These are phyloP conservation scores for Porodaedalea pini DNA, from an alignment of 1,284 basidiomycete genomes.

Conservation along the genomic window DNA sequence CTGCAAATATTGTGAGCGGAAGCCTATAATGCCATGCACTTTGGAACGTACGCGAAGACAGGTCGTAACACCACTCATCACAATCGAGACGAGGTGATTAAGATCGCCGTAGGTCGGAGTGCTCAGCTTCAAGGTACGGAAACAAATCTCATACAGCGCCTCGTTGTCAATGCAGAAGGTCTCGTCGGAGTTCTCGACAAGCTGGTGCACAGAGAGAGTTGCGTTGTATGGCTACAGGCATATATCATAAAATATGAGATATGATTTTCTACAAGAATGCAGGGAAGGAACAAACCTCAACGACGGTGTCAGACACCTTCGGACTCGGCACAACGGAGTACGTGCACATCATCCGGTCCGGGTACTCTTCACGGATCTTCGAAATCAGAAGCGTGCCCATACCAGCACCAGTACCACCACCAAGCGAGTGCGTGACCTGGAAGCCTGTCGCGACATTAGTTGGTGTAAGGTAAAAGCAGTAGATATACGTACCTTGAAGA, in stretches of 20 bases:
- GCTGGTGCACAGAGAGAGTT: conserved; percentile 88
- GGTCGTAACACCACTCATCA: conserved; percentile 98
- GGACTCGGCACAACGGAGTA: conserved; percentile 92
- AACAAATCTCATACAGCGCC: conserved; percentile 97
- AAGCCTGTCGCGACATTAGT: conserved; percentile 46
- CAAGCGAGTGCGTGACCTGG: conserved; percentile 91
- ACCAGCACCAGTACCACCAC: conserved; percentile 90
- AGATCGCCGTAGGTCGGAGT: conserved; percentile 95
- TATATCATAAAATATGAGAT: conserved; percentile 61
- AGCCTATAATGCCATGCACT: background rate
- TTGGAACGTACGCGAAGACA: conserved; percentile 59
- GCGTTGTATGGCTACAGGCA: conserved; percentile 96
- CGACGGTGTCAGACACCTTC: conserved; percentile 46
- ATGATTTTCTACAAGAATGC: background rate
- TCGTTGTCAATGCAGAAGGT: conserved; percentile 95
- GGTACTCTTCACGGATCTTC: conserved; percentile 89
- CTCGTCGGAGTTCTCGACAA: conserved; percentile 88
- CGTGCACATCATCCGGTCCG: conserved; percentile 91
- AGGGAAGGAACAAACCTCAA: conserved; percentile 6
- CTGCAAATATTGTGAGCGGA: conserved; percentile 31
- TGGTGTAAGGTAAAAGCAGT: conserved; percentile 87
- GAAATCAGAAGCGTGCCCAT: conserved; percentile 79
- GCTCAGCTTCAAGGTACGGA: conserved; percentile 91
- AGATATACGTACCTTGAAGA: conserved; percentile 93
- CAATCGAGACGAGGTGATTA: conserved; percentile 94